phyloP scores from a whole-genome alignment of 2,329 filamentous ascomycete genomes.

The Fusarium goolgardi region DNA sequence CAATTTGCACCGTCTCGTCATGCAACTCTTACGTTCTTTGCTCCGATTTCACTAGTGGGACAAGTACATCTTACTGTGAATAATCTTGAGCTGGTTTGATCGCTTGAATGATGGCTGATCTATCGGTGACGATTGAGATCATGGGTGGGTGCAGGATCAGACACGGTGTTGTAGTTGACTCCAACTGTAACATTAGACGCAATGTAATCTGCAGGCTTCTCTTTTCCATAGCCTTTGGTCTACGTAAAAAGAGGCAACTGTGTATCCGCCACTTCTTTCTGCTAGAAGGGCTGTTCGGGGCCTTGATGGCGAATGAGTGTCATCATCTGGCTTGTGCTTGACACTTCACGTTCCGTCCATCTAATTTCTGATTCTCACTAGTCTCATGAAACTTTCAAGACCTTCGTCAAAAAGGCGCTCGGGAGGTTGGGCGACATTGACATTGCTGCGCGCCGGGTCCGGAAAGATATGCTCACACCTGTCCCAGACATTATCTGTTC shows the following conservation, averaged over 20 bases:
- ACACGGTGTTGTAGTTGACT: background rate
- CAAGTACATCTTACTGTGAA: background rate
- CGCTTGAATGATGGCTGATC: background rate
- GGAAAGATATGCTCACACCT: fast-evolving
- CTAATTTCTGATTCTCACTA: background rate
- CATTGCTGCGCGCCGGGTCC: background rate
- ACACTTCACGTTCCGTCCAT: background rate
- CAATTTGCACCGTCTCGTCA: background rate
- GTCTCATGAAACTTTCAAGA: background rate
- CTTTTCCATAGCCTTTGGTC: too few species aligned
- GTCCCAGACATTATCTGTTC: background rate
- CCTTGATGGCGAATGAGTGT: too few species aligned
- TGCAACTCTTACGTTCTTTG: background rate
- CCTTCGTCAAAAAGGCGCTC: background rate
- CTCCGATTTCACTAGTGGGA: background rate
- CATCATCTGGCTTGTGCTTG: background rate
- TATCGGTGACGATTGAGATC: fast-evolving
- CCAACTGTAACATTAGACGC: background rate
- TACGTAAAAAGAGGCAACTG: too few species aligned
- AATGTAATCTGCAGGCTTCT: too few species aligned
- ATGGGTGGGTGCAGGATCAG: too few species aligned
- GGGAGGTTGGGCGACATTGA: fast-evolving
- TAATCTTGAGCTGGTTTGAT: background rate
- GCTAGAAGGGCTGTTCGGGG: too few species aligned
- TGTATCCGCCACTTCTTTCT: too few species aligned